These are phyloP conservation scores for Rubia tinctorum DNA, from an alignment of 305 asterid genomes.

Conservation along the genomic window DNA sequence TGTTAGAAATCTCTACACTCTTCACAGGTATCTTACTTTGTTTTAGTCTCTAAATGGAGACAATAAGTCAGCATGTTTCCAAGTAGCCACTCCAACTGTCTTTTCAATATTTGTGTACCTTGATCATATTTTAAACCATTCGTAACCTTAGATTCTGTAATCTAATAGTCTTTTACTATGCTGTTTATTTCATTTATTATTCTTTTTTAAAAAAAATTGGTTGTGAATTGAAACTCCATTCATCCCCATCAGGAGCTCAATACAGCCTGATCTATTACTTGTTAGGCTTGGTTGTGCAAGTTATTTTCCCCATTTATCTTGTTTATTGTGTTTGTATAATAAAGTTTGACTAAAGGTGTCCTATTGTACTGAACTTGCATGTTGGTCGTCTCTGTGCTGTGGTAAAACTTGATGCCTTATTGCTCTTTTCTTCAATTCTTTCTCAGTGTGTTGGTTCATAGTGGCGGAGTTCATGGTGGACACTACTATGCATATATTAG, in stretches of 20 bases:
- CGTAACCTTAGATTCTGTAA: not conserved
- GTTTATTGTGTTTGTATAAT: not conserved
- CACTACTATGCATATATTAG: conserved; percentile 85
- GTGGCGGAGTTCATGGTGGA: conserved; percentile 93
- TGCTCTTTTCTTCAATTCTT: not conserved
- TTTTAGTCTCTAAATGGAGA: not conserved
- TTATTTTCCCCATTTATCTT: not conserved
- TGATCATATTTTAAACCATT: not conserved
- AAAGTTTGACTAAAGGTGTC: not conserved
- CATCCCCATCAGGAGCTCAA: not conserved
- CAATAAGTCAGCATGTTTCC: not conserved
- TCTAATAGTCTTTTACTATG: not conserved
- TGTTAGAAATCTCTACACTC: conserved; percentile 76
- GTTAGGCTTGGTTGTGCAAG: not conserved
- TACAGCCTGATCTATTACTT: not conserved
- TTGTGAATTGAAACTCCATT: not conserved
- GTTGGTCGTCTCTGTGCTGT: not conserved
- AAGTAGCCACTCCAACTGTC: not conserved
- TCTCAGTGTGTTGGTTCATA: conserved; percentile 79
- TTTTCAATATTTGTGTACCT: not conserved
- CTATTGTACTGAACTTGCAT: not conserved
- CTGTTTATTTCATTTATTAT: too few species aligned
- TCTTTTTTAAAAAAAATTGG: not conserved
- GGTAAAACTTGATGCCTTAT: not conserved
- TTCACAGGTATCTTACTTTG: conserved; percentile 50